Evolutionary conservation across 2,329 filamentous ascomycete species (phyloP).

Genomic region (Camillea tinctor): DNA sequence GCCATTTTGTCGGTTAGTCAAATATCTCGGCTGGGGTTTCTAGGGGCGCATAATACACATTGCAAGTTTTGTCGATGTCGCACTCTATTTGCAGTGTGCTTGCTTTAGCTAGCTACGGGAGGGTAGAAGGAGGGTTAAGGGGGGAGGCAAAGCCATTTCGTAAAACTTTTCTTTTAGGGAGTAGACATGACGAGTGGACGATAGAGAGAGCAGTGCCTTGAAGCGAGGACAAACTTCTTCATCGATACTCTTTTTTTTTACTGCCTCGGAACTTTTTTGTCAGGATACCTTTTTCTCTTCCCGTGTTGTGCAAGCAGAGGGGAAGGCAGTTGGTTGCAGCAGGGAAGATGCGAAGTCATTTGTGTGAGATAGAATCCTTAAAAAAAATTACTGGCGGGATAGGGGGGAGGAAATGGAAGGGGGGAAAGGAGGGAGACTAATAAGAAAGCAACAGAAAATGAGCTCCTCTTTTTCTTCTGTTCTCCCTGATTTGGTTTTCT

Average conservation of each 20-base stretch:
- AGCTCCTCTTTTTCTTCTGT: no score
- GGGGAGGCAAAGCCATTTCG: neutral
- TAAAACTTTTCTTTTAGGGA: neutral
- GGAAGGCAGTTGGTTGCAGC: neutral
- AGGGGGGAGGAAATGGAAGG: neutral
- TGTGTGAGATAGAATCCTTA: neutral
- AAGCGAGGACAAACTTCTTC: neutral
- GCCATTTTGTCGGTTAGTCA: neutral
- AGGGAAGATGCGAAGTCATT: neutral
- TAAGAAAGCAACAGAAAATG: no score
- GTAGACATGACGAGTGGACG: neutral
- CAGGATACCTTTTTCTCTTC: constrained; percentile 9
- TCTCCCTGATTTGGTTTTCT: no score
- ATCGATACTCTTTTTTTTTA: neutral
- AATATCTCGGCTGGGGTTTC: neutral
- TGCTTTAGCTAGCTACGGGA: neutral
- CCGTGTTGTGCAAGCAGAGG: neutral
- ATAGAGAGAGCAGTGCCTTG: neutral
- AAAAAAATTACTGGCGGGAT: neutral
- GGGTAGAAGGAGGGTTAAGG: neutral
- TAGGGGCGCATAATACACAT: neutral
- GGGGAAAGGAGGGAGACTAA: no score
- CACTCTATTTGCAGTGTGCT: neutral
- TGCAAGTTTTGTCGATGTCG: neutral
- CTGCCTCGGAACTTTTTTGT: constrained; percentile 5